Percentiles rank a stretch among this genome's conserved stretches.
phyloP scores from a whole-genome alignment of 2,329 filamentous ascomycete species.

The Ilyonectria sp. region DNA sequence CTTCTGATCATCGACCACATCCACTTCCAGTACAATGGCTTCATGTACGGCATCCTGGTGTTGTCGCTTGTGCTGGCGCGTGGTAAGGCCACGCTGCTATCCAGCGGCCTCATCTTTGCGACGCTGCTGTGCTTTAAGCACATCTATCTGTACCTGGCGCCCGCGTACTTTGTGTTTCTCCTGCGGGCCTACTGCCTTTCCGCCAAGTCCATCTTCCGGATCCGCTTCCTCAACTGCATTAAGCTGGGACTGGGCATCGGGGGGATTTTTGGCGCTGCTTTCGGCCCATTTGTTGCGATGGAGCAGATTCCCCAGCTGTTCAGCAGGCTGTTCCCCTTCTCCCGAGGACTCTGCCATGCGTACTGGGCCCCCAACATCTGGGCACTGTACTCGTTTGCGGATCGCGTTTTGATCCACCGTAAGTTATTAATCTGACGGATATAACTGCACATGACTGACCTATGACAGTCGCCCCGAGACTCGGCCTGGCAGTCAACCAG shows the following conservation, averaged over 20 bases:
- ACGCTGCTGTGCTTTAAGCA: slow-evolving; percentile 94
- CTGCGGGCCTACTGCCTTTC: slow-evolving; percentile 92
- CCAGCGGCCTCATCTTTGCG: slow-evolving; percentile 88
- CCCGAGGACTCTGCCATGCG: slow-evolving; percentile 92
- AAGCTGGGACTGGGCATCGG: slow-evolving; percentile 85
- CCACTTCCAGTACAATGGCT: slow-evolving; percentile 99
- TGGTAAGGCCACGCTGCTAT: slow-evolving; percentile 80
- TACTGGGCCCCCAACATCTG: slow-evolving; percentile 99
- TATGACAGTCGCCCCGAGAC: slow-evolving; percentile 79
- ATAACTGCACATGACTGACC: slow-evolving; percentile 23
- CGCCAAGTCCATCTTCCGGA: slow-evolving; percentile 80
- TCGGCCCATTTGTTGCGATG: slow-evolving; percentile 89
- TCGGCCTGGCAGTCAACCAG: slow-evolving; percentile 81
- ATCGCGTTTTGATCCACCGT: slow-evolving; percentile 87
- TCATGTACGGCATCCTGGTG: slow-evolving; percentile 92
- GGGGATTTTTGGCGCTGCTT: slow-evolving; percentile 82
- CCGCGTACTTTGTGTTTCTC: slow-evolving; percentile 95
- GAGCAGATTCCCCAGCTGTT: slow-evolving; percentile 88
- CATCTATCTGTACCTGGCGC: slow-evolving; percentile 96
- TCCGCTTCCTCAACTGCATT: slow-evolving; percentile 83
- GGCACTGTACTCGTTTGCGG: slow-evolving; percentile 95
- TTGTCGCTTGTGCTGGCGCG: slow-evolving; percentile 88
- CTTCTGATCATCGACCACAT: slow-evolving; percentile 98
- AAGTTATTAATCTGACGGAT: slow-evolving; percentile 51
- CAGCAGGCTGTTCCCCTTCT: slow-evolving; percentile 92